These are phyloP conservation scores for Tetraselmis chui DNA, from an alignment of 139 green algal genomes.

Conservation along the genomic window DNA sequence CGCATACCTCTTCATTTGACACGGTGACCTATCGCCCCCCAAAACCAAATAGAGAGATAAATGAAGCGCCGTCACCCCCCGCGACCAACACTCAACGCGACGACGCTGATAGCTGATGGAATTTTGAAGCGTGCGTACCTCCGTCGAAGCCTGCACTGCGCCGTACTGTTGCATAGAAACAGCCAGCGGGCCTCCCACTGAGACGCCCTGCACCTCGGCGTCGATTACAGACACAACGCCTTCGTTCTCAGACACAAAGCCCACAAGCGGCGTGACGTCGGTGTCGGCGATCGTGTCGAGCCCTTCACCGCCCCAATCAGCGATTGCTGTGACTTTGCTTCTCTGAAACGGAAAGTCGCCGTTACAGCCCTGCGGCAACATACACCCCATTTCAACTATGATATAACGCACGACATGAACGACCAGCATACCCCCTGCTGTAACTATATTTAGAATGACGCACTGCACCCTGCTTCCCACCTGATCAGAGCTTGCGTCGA, in stretches of 20 bases:
- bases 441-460: too few species aligned
- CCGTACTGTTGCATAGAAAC: background rate
- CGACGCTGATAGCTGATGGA: too few species aligned
- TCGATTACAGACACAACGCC: background rate
- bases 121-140: too few species aligned
- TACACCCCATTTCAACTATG: too few species aligned
- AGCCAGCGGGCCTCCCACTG: background rate
- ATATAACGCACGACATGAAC: too few species aligned
- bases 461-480: background rate
- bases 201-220: background rate
- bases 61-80: too few species aligned
- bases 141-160: background rate
- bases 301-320: background rate
- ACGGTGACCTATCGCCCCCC: too few species aligned
- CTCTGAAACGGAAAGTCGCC: background rate
- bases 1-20: background rate
- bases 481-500: background rate
- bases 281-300: background rate
- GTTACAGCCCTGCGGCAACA: background rate
- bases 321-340: background rate
- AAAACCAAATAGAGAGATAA: too few species aligned
- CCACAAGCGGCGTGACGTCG: background rate
- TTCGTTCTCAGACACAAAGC: background rate
- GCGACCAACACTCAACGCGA: too few species aligned
- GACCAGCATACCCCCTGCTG: too few species aligned